Conservation (phyloP, 345 rosid genomes). For the Sisymbrium irio region DNA sequence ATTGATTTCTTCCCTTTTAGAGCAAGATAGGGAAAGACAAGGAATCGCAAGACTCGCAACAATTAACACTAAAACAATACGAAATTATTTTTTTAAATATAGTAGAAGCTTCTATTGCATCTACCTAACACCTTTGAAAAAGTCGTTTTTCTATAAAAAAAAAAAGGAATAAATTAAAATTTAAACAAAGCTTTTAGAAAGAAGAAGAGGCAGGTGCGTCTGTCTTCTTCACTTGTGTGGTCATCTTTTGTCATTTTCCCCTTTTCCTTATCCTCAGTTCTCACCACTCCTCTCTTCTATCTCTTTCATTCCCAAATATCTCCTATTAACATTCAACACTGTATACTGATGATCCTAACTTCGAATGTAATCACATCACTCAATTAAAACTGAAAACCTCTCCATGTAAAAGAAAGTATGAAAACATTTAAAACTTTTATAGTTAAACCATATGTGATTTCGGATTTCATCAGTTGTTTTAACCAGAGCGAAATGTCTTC, state of each 20-base stretch:
- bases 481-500: background rate
- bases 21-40: constrained; percentile 20
- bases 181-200: background rate
- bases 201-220: constrained; percentile 24
- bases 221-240: constrained; percentile 28
- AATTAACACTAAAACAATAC: background rate
- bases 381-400: background rate
- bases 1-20: background rate
- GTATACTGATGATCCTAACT: background rate
- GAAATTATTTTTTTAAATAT: background rate
- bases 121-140: constrained; percentile 37
- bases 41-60: constrained; percentile 3
- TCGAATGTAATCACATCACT: background rate
- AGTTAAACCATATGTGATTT: background rate
- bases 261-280: constrained; percentile 31
- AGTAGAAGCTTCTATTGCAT: constrained; percentile 30
- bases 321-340: background rate
- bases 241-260: constrained; percentile 15
- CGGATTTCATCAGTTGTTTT: background rate
- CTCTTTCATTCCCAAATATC: constrained; percentile 20
- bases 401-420: background rate
- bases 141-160: background rate
- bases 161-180: background rate
- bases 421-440: background rate
- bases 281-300: constrained; percentile 26